phyloP scores from a whole-genome alignment of 305 asterid genomes.

The Solanum hybrid region DNA sequence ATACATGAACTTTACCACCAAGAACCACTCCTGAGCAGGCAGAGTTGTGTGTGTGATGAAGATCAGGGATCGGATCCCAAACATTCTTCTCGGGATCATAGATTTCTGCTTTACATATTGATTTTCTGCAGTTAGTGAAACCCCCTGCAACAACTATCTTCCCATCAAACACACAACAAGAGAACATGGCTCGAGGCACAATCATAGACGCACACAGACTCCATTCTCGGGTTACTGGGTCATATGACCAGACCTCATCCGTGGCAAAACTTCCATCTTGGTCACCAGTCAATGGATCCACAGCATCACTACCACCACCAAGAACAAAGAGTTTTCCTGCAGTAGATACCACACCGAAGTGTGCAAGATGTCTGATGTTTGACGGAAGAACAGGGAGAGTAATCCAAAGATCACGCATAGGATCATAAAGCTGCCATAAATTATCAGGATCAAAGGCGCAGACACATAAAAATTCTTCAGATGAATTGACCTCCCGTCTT shows the following conservation, averaged over 20 bases:
- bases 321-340: conserved; percentile 86
- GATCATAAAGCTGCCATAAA: conserved; percentile 92
- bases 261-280: conserved; percentile 96
- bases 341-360: conserved; percentile 81
- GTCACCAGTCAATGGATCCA: conserved; percentile 88
- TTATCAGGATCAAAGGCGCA: conserved; percentile 94
- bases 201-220: conserved; percentile 62
- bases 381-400: conserved; percentile 89
- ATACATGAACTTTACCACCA: conserved; percentile 67
- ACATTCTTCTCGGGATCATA: conserved; percentile 75
- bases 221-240: conserved; percentile 64
- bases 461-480: conserved; percentile 74
- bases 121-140: conserved; percentile 78
- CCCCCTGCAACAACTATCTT: conserved; percentile 96
- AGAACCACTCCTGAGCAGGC: conserved; percentile 81
- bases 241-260: conserved; percentile 85
- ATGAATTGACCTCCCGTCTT: conserved; percentile 69
- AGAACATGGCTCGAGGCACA: conserved; percentile 95
- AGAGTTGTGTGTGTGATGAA: conserved; percentile 75
- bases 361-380: conserved; percentile 77
- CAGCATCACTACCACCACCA: conserved; percentile 96
- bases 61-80: conserved; percentile 82
- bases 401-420: conserved; percentile 77
- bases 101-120: conserved; percentile 82
- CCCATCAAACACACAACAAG: conserved; percentile 85